Evolutionary conservation across 2,329 filamentous ascomycete genomes (phyloP).

Genomic region (Colletotrichum musicola): DNA sequence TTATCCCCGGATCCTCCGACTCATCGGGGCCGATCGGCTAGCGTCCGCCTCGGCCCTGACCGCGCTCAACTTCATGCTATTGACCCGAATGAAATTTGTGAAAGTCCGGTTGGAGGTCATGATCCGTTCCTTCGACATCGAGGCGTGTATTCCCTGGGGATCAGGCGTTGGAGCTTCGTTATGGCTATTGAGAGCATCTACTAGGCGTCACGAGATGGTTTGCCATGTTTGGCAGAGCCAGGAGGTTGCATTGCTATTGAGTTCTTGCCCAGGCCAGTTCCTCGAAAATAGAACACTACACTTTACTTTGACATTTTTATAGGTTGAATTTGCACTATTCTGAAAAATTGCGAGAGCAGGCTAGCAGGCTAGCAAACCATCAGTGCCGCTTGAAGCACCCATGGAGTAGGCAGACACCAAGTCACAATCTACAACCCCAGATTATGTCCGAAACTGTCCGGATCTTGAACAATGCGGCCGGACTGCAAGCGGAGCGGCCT

Average conservation of each 20-base stretch:
- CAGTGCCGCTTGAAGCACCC: neutral
- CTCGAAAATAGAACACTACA: neutral
- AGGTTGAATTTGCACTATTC: neutral
- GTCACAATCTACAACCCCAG: neutral
- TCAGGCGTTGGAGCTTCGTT: neutral
- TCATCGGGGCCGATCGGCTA: slow-evolving; percentile 20
- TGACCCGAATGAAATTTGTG: neutral
- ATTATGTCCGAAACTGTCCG: slow-evolving; percentile 18
- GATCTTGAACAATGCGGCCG: neutral
- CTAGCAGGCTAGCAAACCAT: neutral
- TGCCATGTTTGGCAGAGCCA: slow-evolving; percentile 13
- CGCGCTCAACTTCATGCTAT: neutral
- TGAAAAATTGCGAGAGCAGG: neutral
- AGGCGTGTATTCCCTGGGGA: neutral
- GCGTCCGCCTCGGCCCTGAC: slow-evolving; percentile 21
- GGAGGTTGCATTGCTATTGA: neutral
- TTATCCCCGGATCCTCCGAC: slow-evolving; percentile 31
- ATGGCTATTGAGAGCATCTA: neutral
- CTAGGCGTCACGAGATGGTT: neutral
- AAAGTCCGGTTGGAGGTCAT: neutral
- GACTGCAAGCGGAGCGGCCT: too few relatives aligned
- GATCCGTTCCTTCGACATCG: neutral
- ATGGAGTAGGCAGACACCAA: neutral
- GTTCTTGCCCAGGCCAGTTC: neutral
- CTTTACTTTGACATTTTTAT: neutral